Evolutionary conservation across 768 basidiomycete genomes (phyloP).

Genomic region (Hortiboletus flavorubellus): DNA sequence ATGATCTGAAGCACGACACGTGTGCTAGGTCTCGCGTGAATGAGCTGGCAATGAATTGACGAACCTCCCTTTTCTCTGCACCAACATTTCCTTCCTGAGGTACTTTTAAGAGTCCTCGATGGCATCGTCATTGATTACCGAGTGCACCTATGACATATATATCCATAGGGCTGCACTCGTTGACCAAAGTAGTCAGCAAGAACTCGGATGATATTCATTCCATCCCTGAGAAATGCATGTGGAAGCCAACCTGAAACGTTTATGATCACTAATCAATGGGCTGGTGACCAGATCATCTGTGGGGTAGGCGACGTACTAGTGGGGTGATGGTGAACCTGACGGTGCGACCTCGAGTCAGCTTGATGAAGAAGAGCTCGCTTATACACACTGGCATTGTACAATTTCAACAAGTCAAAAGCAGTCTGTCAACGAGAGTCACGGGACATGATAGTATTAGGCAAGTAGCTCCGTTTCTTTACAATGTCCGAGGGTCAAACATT

Average conservation of each 20-base stretch:
- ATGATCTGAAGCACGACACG: not conserved
- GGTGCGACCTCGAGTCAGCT: not conserved
- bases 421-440: no score
- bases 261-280: not conserved
- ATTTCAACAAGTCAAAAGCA: not conserved
- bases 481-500: not conserved
- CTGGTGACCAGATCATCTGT: not conserved
- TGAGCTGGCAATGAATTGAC: not conserved
- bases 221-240: not conserved
- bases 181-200: not conserved
- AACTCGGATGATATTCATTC: not conserved
- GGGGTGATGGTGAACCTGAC: no score
- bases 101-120: no score
- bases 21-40: not conserved
- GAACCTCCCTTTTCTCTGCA: not conserved
- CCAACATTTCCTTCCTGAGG: not conserved
- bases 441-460: not conserved
- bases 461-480: not conserved
- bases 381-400: no score
- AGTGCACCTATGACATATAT: not conserved
- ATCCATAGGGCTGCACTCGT: not conserved
- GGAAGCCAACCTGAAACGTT: not conserved
- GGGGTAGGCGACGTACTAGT: not conserved
- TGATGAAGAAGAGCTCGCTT: not conserved
- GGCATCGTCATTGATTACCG: not conserved